Conservation (phyloP, 164 flowering plant genomes). For the Cinnamomum chago region DNA sequence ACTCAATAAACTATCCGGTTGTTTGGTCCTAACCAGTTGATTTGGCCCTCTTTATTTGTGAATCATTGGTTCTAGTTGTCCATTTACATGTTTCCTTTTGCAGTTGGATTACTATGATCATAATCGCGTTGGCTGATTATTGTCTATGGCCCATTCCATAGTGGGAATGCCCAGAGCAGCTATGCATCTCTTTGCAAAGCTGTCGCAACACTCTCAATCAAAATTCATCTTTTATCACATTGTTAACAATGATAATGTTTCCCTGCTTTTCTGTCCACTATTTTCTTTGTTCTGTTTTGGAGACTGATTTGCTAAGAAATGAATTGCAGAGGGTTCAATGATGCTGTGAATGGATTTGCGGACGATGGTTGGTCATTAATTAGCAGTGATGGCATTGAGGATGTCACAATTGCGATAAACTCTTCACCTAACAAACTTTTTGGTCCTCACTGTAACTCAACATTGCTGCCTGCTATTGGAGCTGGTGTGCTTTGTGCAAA, state of each 20-base stretch:
- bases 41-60: not conserved
- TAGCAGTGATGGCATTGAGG: conserved; percentile 70
- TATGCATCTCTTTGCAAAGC: not conserved
- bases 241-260: not conserved
- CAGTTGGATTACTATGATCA: not conserved
- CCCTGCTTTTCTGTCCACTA: not conserved
- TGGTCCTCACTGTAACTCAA: conserved; percentile 39
- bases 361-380: conserved; percentile 86
- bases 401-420: conserved; percentile 66
- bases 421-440: conserved; percentile 56
- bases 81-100: not conserved
- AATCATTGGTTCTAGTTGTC: not conserved
- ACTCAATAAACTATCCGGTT: not conserved
- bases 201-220: not conserved
- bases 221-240: not conserved
- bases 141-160: not conserved
- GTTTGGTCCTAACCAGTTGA: not conserved
- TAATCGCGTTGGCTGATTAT: not conserved
- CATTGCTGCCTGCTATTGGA: conserved; percentile 44
- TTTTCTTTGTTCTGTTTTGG: not conserved
- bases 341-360: conserved; percentile 80
- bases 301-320: not conserved
- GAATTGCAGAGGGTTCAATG: conserved; percentile 63
- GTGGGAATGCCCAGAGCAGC: not conserved
- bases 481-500: conserved; percentile 80